Evolutionary conservation across 805 yeast species (phyloP).

Genomic region (Lipomyces lipofer): DNA sequence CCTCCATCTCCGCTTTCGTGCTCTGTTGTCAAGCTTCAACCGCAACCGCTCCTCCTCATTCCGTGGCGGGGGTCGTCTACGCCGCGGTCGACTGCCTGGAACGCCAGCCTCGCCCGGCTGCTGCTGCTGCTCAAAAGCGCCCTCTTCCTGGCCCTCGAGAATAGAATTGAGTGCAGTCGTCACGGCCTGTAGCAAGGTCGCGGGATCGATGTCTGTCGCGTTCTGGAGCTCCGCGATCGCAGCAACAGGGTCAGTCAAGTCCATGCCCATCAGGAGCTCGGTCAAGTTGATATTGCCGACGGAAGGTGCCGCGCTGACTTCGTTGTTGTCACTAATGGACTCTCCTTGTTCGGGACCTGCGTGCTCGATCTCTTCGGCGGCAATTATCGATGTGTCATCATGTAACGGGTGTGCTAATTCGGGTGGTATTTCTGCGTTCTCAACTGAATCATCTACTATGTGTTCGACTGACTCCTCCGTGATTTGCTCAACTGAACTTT

Average conservation of each 20-base stretch:
- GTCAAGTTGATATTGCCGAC: no score
- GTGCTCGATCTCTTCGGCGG: no score
- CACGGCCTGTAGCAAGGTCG: constrained; percentile 27
- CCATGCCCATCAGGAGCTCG: constrained; percentile 27
- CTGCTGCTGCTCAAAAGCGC: not conserved
- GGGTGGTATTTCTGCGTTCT: no score
- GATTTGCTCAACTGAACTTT: no score
- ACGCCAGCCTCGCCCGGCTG: constrained; percentile 5
- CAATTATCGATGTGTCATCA: no score
- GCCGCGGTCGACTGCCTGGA: not conserved
- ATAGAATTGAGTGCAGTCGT: constrained; percentile 24
- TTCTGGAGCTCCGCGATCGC: constrained; percentile 26
- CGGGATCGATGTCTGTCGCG: constrained; percentile 27
- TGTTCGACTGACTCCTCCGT: no score
- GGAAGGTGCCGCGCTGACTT: no score
- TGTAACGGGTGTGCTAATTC: no score
- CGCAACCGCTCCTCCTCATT: constrained; percentile 51
- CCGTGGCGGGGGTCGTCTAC: constrained; percentile 9
- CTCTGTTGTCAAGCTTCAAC: constrained; percentile 66
- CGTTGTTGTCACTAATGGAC: no score
- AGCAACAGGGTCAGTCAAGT: constrained; percentile 26
- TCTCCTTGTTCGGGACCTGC: no score
- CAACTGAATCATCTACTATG: no score
- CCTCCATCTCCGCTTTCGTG: constrained; percentile 80
- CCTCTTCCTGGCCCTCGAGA: constrained; percentile 12